Evolutionary conservation across 140 eudicot genomes (phyloP), one percentile per base, ranked within the genome.

Genomic region (Ambrosia hybrid): DNA sequence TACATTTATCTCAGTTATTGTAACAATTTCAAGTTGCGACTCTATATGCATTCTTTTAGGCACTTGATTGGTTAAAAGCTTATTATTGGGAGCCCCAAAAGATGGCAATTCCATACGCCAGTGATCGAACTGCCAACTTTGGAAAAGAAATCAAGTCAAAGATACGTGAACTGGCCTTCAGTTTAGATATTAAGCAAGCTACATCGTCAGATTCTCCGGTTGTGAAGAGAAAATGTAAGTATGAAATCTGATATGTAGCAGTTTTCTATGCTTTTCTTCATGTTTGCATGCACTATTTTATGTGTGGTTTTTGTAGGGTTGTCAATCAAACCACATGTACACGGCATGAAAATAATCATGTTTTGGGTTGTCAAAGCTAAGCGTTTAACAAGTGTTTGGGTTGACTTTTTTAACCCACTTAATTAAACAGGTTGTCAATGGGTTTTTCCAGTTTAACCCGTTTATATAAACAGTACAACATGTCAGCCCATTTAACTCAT

Each of bases 221-320:
- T 37, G 73, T 71, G 74, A 82, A 87, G 75, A 89, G 71, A 67
- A 85, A 90, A 84, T 79, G 98, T 92, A 73, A 59, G 98, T 78
- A 65, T 67, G 57, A 62, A 16, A 38, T 71, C 9, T 26, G 48
- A 60, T 13, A 62, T 38, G 36, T 68, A 58, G 51, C 55, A 38
- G 65, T 57, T 60, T 61, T 45, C 34, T 41, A 30, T 17, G 14
- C n/a, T 66, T 75, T 14, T 41, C 41, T 73, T 59, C 51, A 30
- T 72, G 51, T 73, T 60, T 49, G 12, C 9, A 48, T 48, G 37
- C 34, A 64, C 11, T 70, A 51, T 37, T 36, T n/a, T 62, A 11
- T 49, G 21, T 15, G 34, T 60, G 3, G 56, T 39, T 39, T 21
- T 21, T 21, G 26, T 21, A 21, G 26, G 26, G 26, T 21, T 21